phyloP scores from a whole-genome alignment of 2,329 filamentous ascomycete genomes.

The Bipolaris gigantea region DNA sequence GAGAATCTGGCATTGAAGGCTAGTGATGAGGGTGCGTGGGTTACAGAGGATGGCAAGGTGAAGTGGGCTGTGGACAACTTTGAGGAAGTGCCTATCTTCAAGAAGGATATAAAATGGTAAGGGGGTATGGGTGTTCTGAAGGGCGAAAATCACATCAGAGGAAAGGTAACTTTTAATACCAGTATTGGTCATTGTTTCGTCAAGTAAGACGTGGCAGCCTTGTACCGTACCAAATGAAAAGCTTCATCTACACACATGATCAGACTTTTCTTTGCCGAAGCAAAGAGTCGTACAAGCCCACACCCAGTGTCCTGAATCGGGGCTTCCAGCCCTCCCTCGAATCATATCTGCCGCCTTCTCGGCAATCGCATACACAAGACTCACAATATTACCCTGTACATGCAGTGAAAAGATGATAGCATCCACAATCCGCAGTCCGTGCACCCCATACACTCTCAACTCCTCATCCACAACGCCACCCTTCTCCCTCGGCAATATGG shows the following conservation, averaged over 20 bases:
- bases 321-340: neutral
- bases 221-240: neutral
- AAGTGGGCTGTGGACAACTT: slow-evolving; percentile 39
- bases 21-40: slow-evolving; percentile 41
- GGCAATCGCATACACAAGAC: slow-evolving; percentile 31
- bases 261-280: neutral
- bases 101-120: slow-evolving; percentile 35
- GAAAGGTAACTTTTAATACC: too few relatives aligned
- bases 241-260: neutral
- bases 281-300: neutral
- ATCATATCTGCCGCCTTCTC: slow-evolving; percentile 34
- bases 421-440: slow-evolving; percentile 33
- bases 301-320: neutral
- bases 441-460: slow-evolving; percentile 35
- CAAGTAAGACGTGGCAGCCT: neutral
- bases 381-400: slow-evolving; percentile 23
- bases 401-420: slow-evolving; percentile 32
- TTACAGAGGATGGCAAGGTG: slow-evolving; percentile 35
- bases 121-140: neutral
- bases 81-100: slow-evolving; percentile 39
- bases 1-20: slow-evolving; percentile 31
- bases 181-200: too few relatives aligned
- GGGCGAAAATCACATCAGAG: too few relatives aligned
- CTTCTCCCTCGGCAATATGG: slow-evolving; percentile 34
- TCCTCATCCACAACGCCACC: slow-evolving; percentile 37